phyloP scores from a whole-genome alignment of 179 eudicot species.

The Actinidia arguta region DNA sequence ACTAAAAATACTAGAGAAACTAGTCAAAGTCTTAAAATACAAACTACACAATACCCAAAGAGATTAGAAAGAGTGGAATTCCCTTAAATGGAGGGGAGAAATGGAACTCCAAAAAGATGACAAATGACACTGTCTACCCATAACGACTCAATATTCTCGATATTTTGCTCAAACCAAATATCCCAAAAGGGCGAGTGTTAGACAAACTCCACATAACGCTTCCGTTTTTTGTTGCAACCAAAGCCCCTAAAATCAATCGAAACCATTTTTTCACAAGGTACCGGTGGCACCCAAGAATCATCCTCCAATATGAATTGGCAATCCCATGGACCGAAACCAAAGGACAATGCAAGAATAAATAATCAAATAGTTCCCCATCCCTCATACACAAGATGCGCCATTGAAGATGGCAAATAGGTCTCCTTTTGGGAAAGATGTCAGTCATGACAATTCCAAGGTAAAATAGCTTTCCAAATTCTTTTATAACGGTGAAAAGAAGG shows the following conservation, averaged over 20 bases:
- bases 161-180: neutral
- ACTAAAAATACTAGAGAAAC: neutral
- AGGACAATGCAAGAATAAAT: neutral
- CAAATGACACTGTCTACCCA: neutral
- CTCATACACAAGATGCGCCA: neutral
- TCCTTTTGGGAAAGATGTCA: neutral
- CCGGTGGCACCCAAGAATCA: neutral
- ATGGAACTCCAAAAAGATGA: neutral
- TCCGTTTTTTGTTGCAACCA: neutral
- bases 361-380: neutral
- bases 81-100: neutral
- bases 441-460: conserved; percentile 1
- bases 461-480: neutral
- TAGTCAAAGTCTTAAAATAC: neutral
- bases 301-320: neutral
- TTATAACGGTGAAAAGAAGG: neutral
- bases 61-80: neutral
- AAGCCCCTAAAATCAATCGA: neutral
- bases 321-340: neutral
- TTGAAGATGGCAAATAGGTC: neutral
- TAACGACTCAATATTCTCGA: neutral
- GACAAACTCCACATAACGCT: neutral
- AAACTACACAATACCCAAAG: neutral
- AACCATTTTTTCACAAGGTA: neutral
- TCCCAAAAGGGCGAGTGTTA: neutral